phyloP scores from a whole-genome alignment of 768 basidiomycete genomes.

The Panaeolus papilionaceus region DNA sequence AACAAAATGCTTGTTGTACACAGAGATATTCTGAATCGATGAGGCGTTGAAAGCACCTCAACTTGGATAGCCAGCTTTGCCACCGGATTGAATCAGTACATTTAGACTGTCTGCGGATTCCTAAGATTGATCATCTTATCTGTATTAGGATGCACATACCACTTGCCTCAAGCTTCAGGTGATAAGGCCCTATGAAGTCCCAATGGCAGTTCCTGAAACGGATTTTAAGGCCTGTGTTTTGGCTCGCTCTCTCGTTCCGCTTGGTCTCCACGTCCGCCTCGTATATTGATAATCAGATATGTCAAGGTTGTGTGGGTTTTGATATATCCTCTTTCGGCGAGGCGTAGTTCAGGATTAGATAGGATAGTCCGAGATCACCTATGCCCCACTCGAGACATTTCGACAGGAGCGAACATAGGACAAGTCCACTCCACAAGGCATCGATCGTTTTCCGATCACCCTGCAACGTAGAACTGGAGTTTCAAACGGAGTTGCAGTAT shows the following conservation, averaged over 20 bases:
- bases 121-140: background rate
- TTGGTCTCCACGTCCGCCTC: background rate
- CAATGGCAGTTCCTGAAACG: background rate
- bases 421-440: background rate
- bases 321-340: conserved; percentile 3
- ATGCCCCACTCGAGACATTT: background rate
- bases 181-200: no score
- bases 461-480: background rate
- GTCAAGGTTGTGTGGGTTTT: background rate
- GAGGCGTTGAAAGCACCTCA: no score
- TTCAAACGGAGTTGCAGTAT: no score
- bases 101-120: background rate
- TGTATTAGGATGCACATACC: background rate
- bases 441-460: background rate
- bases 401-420: background rate
- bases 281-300: background rate
- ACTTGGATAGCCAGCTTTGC: no score
- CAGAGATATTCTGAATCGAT: background rate
- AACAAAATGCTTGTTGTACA: background rate
- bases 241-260: background rate
- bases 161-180: background rate
- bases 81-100: no score
- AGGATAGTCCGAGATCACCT: background rate
- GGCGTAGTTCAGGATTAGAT: background rate
- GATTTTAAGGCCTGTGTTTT: background rate